phyloP scores from a whole-genome alignment of 2,329 filamentous ascomycete genomes.

The Biscogniauxia sp. region DNA sequence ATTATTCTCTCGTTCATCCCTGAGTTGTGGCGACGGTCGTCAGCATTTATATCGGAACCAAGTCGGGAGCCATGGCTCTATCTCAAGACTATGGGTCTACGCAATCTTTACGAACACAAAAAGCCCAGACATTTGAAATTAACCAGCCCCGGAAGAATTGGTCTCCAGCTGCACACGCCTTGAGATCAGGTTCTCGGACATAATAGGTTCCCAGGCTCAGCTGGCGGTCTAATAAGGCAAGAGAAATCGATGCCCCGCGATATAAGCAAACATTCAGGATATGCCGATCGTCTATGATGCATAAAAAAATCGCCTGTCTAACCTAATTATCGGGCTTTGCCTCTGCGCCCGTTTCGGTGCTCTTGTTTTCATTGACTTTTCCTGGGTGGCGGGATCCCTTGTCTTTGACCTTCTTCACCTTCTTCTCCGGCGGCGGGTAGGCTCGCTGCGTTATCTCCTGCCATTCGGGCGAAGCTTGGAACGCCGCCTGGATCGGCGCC shows the following conservation, averaged over 20 bases:
- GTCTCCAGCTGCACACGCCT: background rate
- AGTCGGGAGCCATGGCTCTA: background rate
- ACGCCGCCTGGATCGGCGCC: conserved; percentile 74
- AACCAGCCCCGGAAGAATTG: background rate
- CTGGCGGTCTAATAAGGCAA: too few relatives aligned
- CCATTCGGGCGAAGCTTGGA: conserved; percentile 71
- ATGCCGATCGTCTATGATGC: background rate
- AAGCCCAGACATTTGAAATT: background rate
- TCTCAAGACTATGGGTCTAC: background rate
- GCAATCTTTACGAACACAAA: background rate
- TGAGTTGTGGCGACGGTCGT: background rate
- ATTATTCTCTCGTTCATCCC: background rate
- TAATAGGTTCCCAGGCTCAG: background rate
- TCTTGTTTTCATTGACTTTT: background rate
- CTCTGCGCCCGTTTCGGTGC: background rate
- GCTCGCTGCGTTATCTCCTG: conserved; percentile 73
- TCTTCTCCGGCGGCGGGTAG: conserved; percentile 71
- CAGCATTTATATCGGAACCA: background rate
- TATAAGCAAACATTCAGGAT: background rate
- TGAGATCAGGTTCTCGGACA: background rate
- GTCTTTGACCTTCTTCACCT: conserved; percentile 76
- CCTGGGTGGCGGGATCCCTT: conserved; percentile 50
- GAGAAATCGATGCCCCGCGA: background rate
- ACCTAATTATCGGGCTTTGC: background rate
- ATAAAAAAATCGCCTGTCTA: background rate